phyloP scores from a whole-genome alignment of 2,329 filamentous ascomycete species.

The Exophiala viscosa region DNA sequence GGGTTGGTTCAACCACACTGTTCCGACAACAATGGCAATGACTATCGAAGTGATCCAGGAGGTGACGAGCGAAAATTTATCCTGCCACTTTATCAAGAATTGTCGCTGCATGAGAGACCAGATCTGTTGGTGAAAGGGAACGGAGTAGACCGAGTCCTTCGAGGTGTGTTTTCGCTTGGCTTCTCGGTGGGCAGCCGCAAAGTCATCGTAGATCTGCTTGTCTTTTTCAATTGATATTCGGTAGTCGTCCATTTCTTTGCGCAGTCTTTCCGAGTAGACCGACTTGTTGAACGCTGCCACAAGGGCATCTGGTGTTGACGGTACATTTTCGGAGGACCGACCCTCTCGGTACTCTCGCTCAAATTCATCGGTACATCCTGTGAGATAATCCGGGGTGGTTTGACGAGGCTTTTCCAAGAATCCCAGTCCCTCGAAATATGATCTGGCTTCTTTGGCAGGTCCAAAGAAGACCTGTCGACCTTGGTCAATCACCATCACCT shows the following conservation, averaged over 20 bases:
- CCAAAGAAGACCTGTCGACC: conserved; percentile 76
- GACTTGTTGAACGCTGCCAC: conserved; percentile 68
- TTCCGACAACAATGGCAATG: conserved; percentile 74
- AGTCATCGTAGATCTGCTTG: conserved; percentile 68
- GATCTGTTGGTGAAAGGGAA: conserved; percentile 77
- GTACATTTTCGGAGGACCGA: conserved; percentile 61
- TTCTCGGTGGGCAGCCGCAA: conserved; percentile 69
- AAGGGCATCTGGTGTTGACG: conserved; percentile 64
- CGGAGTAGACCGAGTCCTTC: conserved; percentile 73
- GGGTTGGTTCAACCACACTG: conserved; percentile 70
- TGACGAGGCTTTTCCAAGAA: conserved; percentile 71
- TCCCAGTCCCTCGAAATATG: conserved; percentile 73
- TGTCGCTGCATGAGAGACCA: conserved; percentile 81
- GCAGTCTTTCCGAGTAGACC: conserved; percentile 52
- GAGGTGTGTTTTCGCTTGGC: conserved; percentile 71
- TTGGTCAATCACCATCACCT: conserved; percentile 75
- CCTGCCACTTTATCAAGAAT: conserved; percentile 80
- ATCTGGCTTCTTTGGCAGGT: conserved; percentile 61
- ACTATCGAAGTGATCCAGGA: conserved; percentile 69
- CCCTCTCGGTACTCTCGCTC: conserved; percentile 73
- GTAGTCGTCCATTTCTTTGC: conserved; percentile 66
- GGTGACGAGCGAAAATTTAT: conserved; percentile 71
- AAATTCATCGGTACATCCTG: conserved; percentile 77
- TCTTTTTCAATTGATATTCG: conserved; percentile 61
- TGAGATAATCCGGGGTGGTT: conserved; percentile 78